Conservation (phyloP, 2,329 filamentous ascomycete species). For the Acrodontium crateriforme region DNA sequence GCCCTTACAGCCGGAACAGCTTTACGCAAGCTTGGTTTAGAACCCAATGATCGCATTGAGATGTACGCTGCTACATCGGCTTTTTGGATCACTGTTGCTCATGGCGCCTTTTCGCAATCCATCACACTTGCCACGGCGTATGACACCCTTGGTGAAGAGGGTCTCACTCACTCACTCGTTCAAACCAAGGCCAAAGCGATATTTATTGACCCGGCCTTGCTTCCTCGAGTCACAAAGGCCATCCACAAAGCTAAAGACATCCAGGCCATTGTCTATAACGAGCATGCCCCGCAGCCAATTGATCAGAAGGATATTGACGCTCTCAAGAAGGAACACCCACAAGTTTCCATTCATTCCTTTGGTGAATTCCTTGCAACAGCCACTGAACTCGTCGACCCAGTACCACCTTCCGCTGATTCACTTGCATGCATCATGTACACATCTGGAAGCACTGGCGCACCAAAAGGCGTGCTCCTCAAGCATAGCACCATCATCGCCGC, state of each 20-base stretch:
- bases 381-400: constrained; percentile 53
- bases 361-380: constrained; percentile 37
- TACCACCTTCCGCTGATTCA: constrained; percentile 56
- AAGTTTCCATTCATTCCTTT: constrained; percentile 38
- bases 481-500: constrained; percentile 66
- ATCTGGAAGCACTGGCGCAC: constrained; percentile 70
- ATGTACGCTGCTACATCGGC: constrained; percentile 5
- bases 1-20: constrained; percentile 3
- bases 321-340: constrained; percentile 33
- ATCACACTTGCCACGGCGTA: constrained; percentile 14
- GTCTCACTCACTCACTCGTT: constrained; percentile 20
- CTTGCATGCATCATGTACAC: constrained; percentile 67
- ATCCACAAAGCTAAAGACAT: constrained; percentile 46
- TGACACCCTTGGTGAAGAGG: constrained; percentile 24
- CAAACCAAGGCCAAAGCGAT: constrained; percentile 22
- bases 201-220: constrained; percentile 21
- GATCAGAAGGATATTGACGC: constrained; percentile 33
- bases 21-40: constrained; percentile 4
- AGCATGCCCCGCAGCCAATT: constrained; percentile 37
- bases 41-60: constrained; percentile 4
- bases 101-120: constrained; percentile 5
- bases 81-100: constrained; percentile 6
- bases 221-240: constrained; percentile 31
- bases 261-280: constrained; percentile 49
- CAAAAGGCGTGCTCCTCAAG: constrained; percentile 70